Evolutionary conservation across 495 filamentous ascomycete species (phyloP).

Genomic region (Poronia punctata): DNA sequence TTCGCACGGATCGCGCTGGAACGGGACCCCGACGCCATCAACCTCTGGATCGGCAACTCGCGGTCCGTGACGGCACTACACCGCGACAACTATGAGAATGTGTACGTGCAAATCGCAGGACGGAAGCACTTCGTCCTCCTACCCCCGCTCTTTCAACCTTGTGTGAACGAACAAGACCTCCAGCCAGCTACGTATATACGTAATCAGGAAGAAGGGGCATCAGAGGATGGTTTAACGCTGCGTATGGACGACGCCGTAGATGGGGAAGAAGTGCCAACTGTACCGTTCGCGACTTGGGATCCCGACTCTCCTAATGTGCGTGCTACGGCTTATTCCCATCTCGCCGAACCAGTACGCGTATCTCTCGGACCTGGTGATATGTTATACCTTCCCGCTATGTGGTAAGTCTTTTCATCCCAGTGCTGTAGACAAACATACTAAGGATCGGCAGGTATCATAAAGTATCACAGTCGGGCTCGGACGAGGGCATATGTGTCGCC

Average conservation of each 20-base stretch:
- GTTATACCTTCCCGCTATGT: conserved; percentile 71
- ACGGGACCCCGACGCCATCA: conserved; percentile 59
- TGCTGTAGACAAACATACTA: not conserved
- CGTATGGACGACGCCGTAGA: conserved; percentile 26
- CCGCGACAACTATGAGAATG: conserved; percentile 74
- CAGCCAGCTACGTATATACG: conserved; percentile 44
- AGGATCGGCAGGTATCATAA: conserved; percentile 47
- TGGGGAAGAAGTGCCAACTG: conserved; percentile 13
- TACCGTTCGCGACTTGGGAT: conserved; percentile 66
- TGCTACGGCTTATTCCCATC: conserved; percentile 46
- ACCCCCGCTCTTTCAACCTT: conserved; percentile 54
- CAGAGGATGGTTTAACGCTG: conserved; percentile 26
- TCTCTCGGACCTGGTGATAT: conserved; percentile 65
- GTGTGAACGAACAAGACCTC: conserved; percentile 53
- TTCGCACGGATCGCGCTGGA: conserved; percentile 62
- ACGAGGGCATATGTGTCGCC: conserved; percentile 61
- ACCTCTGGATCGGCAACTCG: conserved; percentile 72
- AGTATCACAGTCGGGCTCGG: conserved; percentile 56
- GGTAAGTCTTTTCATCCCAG: conserved; percentile 39
- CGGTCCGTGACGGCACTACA: conserved; percentile 60
- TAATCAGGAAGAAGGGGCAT: conserved; percentile 13
- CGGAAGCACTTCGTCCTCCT: conserved; percentile 64
- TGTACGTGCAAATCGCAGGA: conserved; percentile 67
- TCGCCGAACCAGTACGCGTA: conserved; percentile 51
- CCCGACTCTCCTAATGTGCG: conserved; percentile 48